phyloP scores from a whole-genome alignment of 768 basidiomycete species.

The Tephrocybe sp. region DNA sequence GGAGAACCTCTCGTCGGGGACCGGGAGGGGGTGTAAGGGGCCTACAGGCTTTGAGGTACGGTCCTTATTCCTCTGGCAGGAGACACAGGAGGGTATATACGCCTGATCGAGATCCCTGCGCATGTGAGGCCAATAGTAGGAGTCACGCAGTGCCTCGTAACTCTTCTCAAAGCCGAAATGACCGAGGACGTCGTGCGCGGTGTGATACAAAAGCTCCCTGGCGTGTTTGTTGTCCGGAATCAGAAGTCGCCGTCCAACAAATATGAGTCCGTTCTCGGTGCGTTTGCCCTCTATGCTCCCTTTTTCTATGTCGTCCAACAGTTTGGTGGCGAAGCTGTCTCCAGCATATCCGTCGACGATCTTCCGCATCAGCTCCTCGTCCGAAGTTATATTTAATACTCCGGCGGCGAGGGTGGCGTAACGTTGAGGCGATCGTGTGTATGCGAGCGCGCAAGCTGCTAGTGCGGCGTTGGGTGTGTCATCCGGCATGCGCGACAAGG shows the following conservation, averaged over 20 bases:
- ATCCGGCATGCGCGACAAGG: slow-evolving; percentile 22
- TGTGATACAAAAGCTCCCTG: slow-evolving; percentile 21
- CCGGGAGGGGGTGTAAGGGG: slow-evolving; percentile 21
- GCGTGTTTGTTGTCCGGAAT: background rate
- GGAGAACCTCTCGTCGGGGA: slow-evolving; percentile 23
- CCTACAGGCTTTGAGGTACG: slow-evolving; percentile 22
- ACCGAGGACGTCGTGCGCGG: slow-evolving; percentile 28
- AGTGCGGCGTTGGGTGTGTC: too few relatives aligned
- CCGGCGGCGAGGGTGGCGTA: too few relatives aligned
- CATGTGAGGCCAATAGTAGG: slow-evolving; percentile 36
- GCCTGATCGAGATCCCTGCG: slow-evolving; percentile 12
- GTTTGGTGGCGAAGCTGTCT: too few relatives aligned
- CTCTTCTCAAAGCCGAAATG: slow-evolving; percentile 34
- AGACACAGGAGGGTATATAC: slow-evolving; percentile 10
- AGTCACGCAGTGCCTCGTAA: slow-evolving; percentile 20
- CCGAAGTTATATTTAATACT: too few relatives aligned
- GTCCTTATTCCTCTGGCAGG: slow-evolving; percentile 27
- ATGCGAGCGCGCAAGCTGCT: too few relatives aligned
- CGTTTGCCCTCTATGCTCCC: too few relatives aligned
- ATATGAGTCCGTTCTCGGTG: too few relatives aligned
- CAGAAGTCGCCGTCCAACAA: too few relatives aligned
- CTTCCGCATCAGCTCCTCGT: too few relatives aligned
- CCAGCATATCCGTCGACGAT: too few relatives aligned
- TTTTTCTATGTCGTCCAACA: too few relatives aligned
- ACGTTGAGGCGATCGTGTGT: too few relatives aligned